A percentile compares a stretch with the other conserved stretches of the same genome.
phyloP scores from a whole-genome alignment of 352 stramenopile genomes.

The Peronospora farinosa region DNA sequence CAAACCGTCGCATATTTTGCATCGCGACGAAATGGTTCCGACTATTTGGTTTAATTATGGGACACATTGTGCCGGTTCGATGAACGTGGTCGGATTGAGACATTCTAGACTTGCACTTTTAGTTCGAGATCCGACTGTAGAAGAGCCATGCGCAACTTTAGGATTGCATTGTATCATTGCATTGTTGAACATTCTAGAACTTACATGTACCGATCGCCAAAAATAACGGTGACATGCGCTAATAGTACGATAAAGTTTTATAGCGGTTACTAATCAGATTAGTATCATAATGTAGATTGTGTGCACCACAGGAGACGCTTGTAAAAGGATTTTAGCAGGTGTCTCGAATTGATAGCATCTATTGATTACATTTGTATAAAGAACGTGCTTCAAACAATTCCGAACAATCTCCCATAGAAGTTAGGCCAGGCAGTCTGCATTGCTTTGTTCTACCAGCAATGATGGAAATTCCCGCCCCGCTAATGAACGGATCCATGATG shows the following conservation, averaged over 20 bases:
- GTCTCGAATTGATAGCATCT: background rate
- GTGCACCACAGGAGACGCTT: too few relatives aligned
- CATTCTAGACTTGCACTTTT: too few relatives aligned
- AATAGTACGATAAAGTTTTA: too few relatives aligned
- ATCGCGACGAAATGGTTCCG: too few relatives aligned
- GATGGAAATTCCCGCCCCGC: conserved; percentile 73
- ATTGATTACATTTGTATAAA: background rate
- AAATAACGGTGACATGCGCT: too few relatives aligned
- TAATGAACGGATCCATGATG: conserved; percentile 78
- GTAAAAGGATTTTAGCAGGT: background rate
- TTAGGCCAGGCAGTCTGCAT: background rate
- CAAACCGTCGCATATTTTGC: too few relatives aligned
- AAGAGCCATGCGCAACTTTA: conserved; percentile 20
- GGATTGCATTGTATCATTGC: conserved; percentile 2
- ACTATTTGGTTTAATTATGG: too few relatives aligned
- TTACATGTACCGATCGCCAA: background rate
- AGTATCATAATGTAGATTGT: too few relatives aligned
- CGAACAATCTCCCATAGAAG: background rate
- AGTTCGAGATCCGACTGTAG: background rate
- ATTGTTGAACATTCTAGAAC: conserved; percentile 2
- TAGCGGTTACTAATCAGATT: too few relatives aligned
- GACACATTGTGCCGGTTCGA: too few relatives aligned
- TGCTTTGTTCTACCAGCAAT: conserved; percentile 7
- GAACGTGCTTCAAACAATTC: background rate
- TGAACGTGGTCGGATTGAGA: too few relatives aligned